Conservation (phyloP, 306 rosid species). For the Datisca glomerata region DNA sequence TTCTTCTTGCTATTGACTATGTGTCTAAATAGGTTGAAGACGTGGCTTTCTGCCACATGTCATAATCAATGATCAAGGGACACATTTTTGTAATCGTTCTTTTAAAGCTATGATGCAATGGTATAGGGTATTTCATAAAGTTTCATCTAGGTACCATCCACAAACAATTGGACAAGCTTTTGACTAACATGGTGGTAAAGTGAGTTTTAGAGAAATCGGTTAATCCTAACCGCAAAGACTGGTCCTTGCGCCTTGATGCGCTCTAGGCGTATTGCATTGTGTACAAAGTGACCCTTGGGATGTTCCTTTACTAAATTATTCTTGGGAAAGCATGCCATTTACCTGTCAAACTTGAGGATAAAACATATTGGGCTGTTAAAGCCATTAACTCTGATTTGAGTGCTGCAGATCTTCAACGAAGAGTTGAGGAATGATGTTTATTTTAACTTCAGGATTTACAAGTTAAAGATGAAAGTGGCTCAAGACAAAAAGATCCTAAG, state of each 20-base stretch:
- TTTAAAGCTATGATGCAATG: no score
- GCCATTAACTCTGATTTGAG: background rate
- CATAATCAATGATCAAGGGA: no score
- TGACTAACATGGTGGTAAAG: background rate
- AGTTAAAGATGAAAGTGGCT: no score
- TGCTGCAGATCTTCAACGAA: background rate
- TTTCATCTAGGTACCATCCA: background rate
- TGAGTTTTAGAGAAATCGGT: background rate
- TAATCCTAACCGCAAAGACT: background rate
- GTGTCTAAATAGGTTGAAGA: no score
- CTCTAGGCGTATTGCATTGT: background rate
- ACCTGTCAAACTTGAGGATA: background rate
- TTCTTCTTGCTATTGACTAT: no score
- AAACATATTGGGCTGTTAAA: background rate
- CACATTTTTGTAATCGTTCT: no score
- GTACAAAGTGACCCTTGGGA: background rate
- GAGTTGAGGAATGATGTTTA: no score
- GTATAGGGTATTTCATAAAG: background rate
- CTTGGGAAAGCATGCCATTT: background rate
- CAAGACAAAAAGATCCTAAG: no score
- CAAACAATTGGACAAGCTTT: background rate
- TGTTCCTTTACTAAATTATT: background rate
- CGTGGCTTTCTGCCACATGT: no score
- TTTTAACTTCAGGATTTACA: no score
- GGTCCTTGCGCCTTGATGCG: background rate